Evolutionary conservation across 139 green algal genomes (phyloP).

Genomic region (Monoraphidium neglectum): DNA sequence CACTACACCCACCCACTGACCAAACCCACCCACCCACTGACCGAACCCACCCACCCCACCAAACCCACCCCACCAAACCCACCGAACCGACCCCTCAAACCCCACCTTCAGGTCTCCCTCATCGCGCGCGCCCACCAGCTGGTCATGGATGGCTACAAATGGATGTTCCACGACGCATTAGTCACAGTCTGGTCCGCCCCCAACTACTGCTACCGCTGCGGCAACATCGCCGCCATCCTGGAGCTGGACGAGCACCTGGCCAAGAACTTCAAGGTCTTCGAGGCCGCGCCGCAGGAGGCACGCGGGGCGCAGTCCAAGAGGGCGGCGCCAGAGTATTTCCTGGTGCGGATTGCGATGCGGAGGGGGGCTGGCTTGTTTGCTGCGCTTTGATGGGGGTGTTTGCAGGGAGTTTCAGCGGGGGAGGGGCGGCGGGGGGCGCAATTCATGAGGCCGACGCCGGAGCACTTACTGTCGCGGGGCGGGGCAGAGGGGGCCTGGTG

Average conservation of each 20-base stretch:
- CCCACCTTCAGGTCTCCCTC: slow-evolving; percentile 31
- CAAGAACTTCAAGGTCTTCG: slow-evolving; percentile 95
- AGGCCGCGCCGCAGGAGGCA: slow-evolving; percentile 90
- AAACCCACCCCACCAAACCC: no score
- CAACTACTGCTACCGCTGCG: slow-evolving; percentile 99
- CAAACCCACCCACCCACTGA: no score
- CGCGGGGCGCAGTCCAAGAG: slow-evolving; percentile 85
- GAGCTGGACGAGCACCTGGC: slow-evolving; percentile 93
- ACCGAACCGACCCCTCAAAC: no score
- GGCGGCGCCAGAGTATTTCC: slow-evolving; percentile 93
- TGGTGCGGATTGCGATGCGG: slow-evolving; percentile 24
- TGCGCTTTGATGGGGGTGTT: background rate
- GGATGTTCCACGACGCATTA: slow-evolving; percentile 96
- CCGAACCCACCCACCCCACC: no score
- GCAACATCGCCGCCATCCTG: slow-evolving; percentile 98
- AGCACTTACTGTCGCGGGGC: no score
- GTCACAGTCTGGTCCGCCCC: slow-evolving; percentile 98
- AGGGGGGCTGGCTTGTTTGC: no score
- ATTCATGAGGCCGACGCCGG: no score
- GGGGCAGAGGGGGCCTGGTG: no score
- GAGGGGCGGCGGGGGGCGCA: no score
- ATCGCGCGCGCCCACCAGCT: slow-evolving; percentile 96
- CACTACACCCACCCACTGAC: no score
- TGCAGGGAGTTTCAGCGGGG: no score
- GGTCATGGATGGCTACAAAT: slow-evolving; percentile 99